Conservation (phyloP, 1,284 basidiomycete genomes). For the Sporisorium reilianum region DNA sequence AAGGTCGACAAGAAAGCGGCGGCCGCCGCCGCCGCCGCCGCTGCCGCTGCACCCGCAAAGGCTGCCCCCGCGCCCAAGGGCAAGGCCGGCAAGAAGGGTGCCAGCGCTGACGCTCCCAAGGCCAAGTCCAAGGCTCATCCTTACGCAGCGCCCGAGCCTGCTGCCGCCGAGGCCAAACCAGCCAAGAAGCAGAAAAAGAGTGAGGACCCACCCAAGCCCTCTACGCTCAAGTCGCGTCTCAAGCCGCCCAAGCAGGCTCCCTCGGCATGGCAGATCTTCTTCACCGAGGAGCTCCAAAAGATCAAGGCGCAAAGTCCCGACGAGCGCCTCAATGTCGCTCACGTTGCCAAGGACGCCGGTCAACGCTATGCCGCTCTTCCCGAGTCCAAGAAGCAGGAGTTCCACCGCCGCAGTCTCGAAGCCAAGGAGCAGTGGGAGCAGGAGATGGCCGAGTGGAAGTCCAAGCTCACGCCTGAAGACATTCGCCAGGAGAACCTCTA, state of each 20-base stretch:
- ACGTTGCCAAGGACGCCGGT: slow-evolving; percentile 94
- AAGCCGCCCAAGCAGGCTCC: slow-evolving; percentile 92
- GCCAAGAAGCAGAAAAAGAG: slow-evolving; percentile 54
- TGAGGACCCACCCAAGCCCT: slow-evolving; percentile 65
- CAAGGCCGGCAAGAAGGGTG: slow-evolving; percentile 47
- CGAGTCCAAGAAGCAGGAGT: slow-evolving; percentile 78
- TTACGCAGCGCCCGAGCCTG: slow-evolving; percentile 42
- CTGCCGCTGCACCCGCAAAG: slow-evolving; percentile 31
- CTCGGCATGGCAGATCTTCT: slow-evolving; percentile 96
- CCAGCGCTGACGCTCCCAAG: slow-evolving; percentile 45
- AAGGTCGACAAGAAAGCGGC: slow-evolving; percentile 43
- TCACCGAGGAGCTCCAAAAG: slow-evolving; percentile 93
- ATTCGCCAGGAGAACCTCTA: slow-evolving; percentile 93
- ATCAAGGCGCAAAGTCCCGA: slow-evolving; percentile 73
- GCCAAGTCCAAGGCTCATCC: slow-evolving; percentile 49
- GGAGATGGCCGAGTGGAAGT: slow-evolving; percentile 86
- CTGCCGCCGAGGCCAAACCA: slow-evolving; percentile 34
- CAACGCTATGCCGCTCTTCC: slow-evolving; percentile 85
- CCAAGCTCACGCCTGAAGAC: slow-evolving; percentile 89
- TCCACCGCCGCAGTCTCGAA: slow-evolving; percentile 75
- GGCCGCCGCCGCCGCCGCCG: slow-evolving; percentile 29
- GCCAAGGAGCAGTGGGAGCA: slow-evolving; percentile 84
- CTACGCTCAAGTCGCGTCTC: slow-evolving; percentile 73
- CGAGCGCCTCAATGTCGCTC: slow-evolving; percentile 89
- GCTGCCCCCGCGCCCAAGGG: slow-evolving; percentile 36